Evolutionary conservation across 257 asterid species (phyloP).

Genomic region (Lantana camara): DNA sequence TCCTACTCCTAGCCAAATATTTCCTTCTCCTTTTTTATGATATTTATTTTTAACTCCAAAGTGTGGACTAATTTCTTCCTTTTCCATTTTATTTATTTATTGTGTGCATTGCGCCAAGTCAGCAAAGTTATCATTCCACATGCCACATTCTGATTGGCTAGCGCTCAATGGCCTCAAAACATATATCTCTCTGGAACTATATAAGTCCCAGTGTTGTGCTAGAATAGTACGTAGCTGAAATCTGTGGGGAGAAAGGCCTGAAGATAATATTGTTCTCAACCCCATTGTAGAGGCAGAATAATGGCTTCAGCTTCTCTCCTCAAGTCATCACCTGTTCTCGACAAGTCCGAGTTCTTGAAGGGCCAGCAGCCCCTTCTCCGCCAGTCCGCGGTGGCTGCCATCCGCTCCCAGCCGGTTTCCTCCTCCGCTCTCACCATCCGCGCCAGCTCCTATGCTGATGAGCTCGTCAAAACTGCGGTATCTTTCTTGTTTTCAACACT

Average conservation of each 20-base stretch:
- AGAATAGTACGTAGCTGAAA: not conserved
- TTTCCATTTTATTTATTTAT: not conserved
- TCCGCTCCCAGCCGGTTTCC: slow-evolving; percentile 41
- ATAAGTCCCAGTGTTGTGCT: slow-evolving; percentile 19
- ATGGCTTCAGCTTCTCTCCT: slow-evolving; percentile 64
- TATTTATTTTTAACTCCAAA: not conserved
- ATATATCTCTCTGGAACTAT: slow-evolving; percentile 41
- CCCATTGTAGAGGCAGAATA: not conserved
- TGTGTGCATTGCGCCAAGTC: slow-evolving; percentile 23
- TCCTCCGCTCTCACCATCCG: slow-evolving; percentile 48
- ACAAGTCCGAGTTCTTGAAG: slow-evolving; percentile 50
- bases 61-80: not conserved
- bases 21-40: too few relatives aligned
- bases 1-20: not conserved
- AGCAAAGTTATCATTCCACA: slow-evolving; percentile 43
- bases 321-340: slow-evolving; percentile 55
- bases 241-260: slow-evolving; percentile 21
- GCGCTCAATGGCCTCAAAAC: slow-evolving; percentile 40
- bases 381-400: slow-evolving; percentile 41
- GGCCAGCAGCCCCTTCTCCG: slow-evolving; percentile 48
- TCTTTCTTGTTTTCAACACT: too few relatives aligned
- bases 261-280: not conserved
- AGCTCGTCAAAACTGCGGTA: slow-evolving; percentile 73
- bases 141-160: slow-evolving; percentile 42
- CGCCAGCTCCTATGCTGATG: slow-evolving; percentile 61